Evolutionary conservation across 2,329 filamentous ascomycete genomes (phyloP).

Genomic region (Raffaelea ambrosiae): DNA sequence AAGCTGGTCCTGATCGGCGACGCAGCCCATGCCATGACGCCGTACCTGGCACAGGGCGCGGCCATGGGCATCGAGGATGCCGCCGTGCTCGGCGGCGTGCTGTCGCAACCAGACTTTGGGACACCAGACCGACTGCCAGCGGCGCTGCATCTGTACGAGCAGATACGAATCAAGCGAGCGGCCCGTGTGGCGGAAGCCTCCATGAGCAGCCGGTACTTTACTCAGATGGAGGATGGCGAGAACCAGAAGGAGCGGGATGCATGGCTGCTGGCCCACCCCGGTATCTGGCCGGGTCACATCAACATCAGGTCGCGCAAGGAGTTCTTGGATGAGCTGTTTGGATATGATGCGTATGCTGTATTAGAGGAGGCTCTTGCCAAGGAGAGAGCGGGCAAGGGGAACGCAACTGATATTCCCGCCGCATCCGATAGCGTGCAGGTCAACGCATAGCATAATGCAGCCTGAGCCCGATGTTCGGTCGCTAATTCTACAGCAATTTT

Average conservation of each 20-base stretch:
- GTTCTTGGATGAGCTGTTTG: too few relatives aligned
- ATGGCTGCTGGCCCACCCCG: too few relatives aligned
- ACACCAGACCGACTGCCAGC: background rate
- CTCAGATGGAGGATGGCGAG: slow-evolving; percentile 8
- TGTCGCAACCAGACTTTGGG: slow-evolving; percentile 16
- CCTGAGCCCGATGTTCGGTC: too few relatives aligned
- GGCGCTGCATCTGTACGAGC: slow-evolving; percentile 9
- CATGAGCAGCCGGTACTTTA: slow-evolving; percentile 6
- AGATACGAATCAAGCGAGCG: slow-evolving; percentile 8
- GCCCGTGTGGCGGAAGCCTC: slow-evolving; percentile 6
- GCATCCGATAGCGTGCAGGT: too few relatives aligned
- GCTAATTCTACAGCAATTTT: too few relatives aligned
- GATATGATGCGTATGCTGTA: too few relatives aligned
- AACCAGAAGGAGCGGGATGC: slow-evolving; percentile 9
- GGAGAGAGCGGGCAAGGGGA: too few relatives aligned
- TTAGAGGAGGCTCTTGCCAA: too few relatives aligned
- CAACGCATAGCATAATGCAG: too few relatives aligned
- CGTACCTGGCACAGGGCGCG: slow-evolving; percentile 37
- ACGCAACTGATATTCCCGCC: too few relatives aligned
- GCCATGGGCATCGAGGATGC: slow-evolving; percentile 42
- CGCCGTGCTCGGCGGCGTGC: slow-evolving; percentile 30
- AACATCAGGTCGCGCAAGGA: too few relatives aligned
- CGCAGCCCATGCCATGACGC: slow-evolving; percentile 39
- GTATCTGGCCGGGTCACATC: too few relatives aligned
- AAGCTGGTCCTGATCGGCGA: slow-evolving; percentile 37